These are phyloP conservation scores for Lachancea mirantina DNA, from an alignment of 805 yeast genomes.

Conservation along the genomic window DNA sequence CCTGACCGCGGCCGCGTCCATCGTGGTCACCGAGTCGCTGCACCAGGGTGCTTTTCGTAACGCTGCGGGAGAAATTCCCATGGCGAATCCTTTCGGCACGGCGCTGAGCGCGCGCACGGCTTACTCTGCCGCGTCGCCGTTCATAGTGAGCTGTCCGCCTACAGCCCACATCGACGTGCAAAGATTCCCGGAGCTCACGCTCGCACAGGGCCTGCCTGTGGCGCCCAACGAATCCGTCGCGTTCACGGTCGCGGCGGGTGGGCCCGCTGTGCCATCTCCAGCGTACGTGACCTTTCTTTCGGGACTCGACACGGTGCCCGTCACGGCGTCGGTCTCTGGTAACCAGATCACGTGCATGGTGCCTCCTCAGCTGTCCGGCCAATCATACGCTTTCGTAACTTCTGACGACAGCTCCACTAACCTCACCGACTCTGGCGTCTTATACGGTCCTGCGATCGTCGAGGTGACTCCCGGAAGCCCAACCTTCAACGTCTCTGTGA, in stretches of 20 bases:
- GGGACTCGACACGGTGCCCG: constrained; percentile 5
- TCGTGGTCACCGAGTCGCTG: constrained; percentile 6
- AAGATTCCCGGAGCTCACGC: constrained; percentile 2
- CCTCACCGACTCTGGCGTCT: constrained; percentile 5
- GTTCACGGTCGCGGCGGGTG: constrained; percentile 2
- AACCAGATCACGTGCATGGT: constrained; percentile 1
- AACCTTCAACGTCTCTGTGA: constrained; percentile 5
- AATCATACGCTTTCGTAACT: constrained; percentile 6
- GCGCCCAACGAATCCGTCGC: constrained; percentile 3
- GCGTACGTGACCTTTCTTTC: constrained; percentile 7
- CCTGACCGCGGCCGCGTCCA: constrained; percentile 7
- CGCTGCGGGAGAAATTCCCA: constrained; percentile 7
- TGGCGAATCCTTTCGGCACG: constrained; percentile 8
- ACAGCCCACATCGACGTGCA: constrained; percentile 3
- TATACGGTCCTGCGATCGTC: constrained; percentile 7
- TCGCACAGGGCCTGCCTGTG: constrained; percentile 6
- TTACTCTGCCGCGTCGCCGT: constrained; percentile 6
- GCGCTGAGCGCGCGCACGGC: constrained; percentile 5
- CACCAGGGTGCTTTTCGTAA: constrained; percentile 7
- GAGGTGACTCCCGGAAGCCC: constrained; percentile 7
- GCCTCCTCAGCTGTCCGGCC: constrained; percentile 4
- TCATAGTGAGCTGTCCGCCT: constrained; percentile 4
- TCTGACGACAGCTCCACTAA: constrained; percentile 6
- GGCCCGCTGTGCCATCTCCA: constrained; percentile 1
- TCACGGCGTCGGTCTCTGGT: constrained; percentile 1